Percentiles rank a stretch among this genome's conserved stretches.
Evolutionary conservation across 305 asterid species (phyloP).

Genomic region (Ilex paraguariensis): DNA sequence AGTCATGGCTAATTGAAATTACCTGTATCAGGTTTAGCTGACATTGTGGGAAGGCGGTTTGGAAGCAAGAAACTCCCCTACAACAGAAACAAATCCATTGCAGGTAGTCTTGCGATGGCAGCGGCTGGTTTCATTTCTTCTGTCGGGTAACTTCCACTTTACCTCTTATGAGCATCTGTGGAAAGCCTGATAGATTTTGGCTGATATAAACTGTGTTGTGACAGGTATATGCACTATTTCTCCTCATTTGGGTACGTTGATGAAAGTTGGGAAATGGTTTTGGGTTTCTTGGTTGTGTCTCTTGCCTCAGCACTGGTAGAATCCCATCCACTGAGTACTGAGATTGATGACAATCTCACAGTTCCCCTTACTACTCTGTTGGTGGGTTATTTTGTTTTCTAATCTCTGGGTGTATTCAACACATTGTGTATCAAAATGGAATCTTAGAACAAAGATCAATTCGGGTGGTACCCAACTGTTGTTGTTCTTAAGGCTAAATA

Average conservation of each 20-base stretch:
- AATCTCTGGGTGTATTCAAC: conserved; percentile 4
- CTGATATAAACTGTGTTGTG: conserved; percentile 9
- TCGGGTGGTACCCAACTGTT: too few relatives aligned
- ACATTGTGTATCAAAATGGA: too few relatives aligned
- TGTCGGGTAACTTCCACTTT: conserved; percentile 50
- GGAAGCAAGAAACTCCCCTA: conserved; percentile 79
- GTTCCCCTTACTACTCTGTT: conserved; percentile 73
- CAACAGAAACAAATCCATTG: conserved; percentile 63
- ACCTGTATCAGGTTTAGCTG: conserved; percentile 68
- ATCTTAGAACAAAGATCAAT: too few relatives aligned
- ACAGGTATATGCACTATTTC: conserved; percentile 84
- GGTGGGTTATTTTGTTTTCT: conserved; percentile 58
- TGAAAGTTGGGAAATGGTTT: conserved; percentile 48
- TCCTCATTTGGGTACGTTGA: conserved; percentile 67
- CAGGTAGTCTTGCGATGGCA: conserved; percentile 75
- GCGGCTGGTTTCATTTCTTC: conserved; percentile 81
- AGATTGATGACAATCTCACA: conserved; percentile 83
- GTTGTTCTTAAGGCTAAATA: too few relatives aligned
- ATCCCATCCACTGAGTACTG: conserved; percentile 84
- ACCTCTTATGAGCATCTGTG: conserved; percentile 8
- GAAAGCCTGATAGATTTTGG: not conserved
- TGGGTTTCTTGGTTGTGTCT: conserved; percentile 62
- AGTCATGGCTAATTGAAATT: conserved; percentile 2
- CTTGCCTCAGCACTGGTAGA: conserved; percentile 74
- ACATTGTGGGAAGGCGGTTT: conserved; percentile 75